Conservation (phyloP, 768 basidiomycete genomes). For the Multifurca ochricompacta region DNA sequence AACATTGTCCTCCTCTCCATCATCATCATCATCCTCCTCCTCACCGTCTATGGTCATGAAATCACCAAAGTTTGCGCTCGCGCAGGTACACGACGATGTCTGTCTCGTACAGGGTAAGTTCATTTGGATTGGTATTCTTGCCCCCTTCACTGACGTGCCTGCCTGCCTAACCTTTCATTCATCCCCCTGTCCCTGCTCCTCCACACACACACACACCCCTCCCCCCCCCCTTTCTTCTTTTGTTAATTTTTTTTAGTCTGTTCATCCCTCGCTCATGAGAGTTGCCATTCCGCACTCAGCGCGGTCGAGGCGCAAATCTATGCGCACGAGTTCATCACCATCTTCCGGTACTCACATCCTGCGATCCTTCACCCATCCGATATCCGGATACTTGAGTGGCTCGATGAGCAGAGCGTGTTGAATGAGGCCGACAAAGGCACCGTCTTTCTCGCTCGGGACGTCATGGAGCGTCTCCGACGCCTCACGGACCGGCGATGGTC, state of each 20-base stretch:
- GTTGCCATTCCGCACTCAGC: constrained; percentile 26
- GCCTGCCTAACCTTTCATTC: not conserved
- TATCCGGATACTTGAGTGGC: constrained; percentile 29
- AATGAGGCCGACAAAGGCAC: constrained; percentile 31
- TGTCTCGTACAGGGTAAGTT: constrained; percentile 23
- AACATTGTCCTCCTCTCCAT: not conserved
- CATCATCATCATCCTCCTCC: not conserved
- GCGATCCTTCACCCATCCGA: constrained; percentile 30
- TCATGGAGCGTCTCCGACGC: constrained; percentile 29
- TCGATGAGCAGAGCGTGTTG: constrained; percentile 26
- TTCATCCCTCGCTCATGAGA: constrained; percentile 12
- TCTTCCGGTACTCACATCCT: constrained; percentile 33
- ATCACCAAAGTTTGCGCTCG: constrained; percentile 20
- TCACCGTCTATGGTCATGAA: not conserved
- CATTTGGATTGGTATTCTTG: not conserved
- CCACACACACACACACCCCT: too few species aligned
- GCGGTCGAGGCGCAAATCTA: constrained; percentile 29
- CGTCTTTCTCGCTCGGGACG: constrained; percentile 30
- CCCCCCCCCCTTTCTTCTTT: not conserved
- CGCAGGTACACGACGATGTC: constrained; percentile 20
- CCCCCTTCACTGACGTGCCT: not conserved
- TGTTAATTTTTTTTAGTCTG: not conserved
- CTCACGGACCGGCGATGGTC: constrained; percentile 22
- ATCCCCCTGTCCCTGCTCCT: too few species aligned
- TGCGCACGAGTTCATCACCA: constrained; percentile 34